Evolutionary conservation across 2,329 filamentous ascomycete species (phyloP).

Genomic region (Huntiella moniliformis): DNA sequence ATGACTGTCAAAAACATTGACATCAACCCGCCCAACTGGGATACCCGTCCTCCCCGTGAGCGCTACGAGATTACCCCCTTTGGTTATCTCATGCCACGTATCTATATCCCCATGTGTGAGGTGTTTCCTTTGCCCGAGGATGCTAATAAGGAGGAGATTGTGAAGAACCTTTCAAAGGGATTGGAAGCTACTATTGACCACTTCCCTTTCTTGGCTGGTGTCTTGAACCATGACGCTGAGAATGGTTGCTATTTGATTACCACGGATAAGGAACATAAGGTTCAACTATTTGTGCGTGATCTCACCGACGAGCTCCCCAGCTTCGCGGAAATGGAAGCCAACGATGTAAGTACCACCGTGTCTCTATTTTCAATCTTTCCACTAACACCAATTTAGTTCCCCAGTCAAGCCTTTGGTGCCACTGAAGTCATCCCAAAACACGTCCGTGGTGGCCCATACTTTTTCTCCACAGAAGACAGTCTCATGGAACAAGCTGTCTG

Average conservation of each 20-base stretch:
- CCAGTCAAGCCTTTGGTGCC: neutral
- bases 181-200: neutral
- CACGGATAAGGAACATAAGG: neutral
- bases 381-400: constrained; percentile 1
- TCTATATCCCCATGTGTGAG: constrained; percentile 2
- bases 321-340: constrained; percentile 5
- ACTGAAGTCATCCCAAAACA: neutral
- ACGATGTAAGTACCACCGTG: constrained; percentile 4
- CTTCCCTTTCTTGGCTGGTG: constrained; percentile 1
- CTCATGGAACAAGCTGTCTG: neutral
- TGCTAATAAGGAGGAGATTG: neutral
- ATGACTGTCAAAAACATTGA: neutral
- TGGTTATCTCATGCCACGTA: constrained; percentile 7
- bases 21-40: constrained; percentile 4
- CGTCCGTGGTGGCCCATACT: neutral
- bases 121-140: constrained; percentile 1
- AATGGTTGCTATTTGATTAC: neutral
- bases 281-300: neutral
- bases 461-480: neutral
- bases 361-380: neutral
- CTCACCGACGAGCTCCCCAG: neutral
- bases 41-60: neutral
- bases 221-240: neutral
- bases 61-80: constrained; percentile 5
- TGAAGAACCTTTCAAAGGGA: neutral